phyloP scores from a whole-genome alignment of 192 early-diverging fungal species.

The Phlyctochytrium arcticum region DNA sequence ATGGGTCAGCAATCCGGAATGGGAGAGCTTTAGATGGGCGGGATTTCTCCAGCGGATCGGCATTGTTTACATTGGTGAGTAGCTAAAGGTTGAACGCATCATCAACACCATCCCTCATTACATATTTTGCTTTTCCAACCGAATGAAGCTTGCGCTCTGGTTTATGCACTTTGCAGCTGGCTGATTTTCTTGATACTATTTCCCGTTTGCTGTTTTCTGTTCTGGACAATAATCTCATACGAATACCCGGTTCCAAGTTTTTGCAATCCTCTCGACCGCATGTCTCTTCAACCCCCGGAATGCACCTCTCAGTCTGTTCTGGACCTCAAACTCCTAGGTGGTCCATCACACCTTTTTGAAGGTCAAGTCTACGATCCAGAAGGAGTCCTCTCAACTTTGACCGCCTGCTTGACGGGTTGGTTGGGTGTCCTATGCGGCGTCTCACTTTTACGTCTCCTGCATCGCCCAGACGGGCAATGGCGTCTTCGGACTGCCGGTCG shows the following conservation, averaged over 20 bases:
- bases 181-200: background rate
- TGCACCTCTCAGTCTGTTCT: conserved; percentile 47
- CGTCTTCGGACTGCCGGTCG: background rate
- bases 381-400: conserved; percentile 44
- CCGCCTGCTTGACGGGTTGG: conserved; percentile 39
- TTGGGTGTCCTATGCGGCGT: conserved; percentile 41
- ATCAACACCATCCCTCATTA: background rate
- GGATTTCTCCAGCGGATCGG: conserved; percentile 48
- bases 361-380: conserved; percentile 41
- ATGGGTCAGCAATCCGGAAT: background rate
- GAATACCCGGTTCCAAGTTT: background rate
- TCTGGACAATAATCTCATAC: background rate
- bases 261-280: background rate
- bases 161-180: background rate
- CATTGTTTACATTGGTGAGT: conserved; percentile 31
- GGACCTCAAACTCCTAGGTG: conserved; percentile 32
- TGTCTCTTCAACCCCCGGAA: conserved; percentile 17
- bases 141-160: background rate
- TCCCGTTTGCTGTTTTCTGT: background rate
- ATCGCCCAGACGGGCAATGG: conserved; percentile 19
- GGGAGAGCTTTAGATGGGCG: conserved; percentile 12
- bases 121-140: no score
- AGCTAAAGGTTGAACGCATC: no score
- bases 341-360: conserved; percentile 25
- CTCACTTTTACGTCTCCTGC: background rate